Conservation (phyloP, 352 stramenopile genomes). For the Phytophthora ohioensis region DNA sequence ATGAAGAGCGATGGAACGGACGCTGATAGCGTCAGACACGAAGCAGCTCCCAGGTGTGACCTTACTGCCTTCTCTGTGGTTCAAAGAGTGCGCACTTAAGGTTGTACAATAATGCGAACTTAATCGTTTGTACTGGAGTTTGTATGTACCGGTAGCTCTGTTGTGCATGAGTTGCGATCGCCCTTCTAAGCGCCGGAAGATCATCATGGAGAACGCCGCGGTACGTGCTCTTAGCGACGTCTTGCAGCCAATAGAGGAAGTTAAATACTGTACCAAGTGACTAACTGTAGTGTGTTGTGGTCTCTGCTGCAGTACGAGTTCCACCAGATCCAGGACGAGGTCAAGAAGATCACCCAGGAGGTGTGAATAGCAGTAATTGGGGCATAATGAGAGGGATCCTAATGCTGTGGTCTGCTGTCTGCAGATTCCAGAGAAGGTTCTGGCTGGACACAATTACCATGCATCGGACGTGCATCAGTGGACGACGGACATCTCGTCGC, state of each 20-base stretch:
- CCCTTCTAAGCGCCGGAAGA: slow-evolving; percentile 49
- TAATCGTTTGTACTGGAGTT: slow-evolving; percentile 12
- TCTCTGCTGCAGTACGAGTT: slow-evolving; percentile 75
- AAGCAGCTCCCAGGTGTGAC: slow-evolving; percentile 4
- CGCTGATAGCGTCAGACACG: slow-evolving; percentile 6
- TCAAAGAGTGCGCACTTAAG: slow-evolving; percentile 36
- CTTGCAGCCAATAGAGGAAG: background rate
- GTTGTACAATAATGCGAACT: slow-evolving; percentile 9
- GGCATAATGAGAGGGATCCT: background rate
- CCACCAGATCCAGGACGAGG: slow-evolving; percentile 85
- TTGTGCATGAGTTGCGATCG: slow-evolving; percentile 41
- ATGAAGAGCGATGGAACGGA: background rate
- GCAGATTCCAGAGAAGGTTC: slow-evolving; percentile 79
- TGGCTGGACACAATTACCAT: slow-evolving; percentile 77
- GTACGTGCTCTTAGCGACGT: slow-evolving; percentile 34
- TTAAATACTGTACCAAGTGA: background rate
- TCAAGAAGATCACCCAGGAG: slow-evolving; percentile 88
- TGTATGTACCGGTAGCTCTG: slow-evolving; percentile 12
- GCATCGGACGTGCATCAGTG: slow-evolving; percentile 83
- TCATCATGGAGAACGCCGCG: slow-evolving; percentile 64
- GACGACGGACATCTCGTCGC: slow-evolving; percentile 79
- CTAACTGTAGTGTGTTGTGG: background rate
- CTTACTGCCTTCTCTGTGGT: slow-evolving; percentile 24
- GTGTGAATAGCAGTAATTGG: slow-evolving; percentile 34
- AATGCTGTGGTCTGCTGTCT: slow-evolving; percentile 9